These are phyloP conservation scores for Ceratocystis albifundus DNA, from an alignment of 2,329 filamentous ascomycete genomes.

Conservation along the genomic window DNA sequence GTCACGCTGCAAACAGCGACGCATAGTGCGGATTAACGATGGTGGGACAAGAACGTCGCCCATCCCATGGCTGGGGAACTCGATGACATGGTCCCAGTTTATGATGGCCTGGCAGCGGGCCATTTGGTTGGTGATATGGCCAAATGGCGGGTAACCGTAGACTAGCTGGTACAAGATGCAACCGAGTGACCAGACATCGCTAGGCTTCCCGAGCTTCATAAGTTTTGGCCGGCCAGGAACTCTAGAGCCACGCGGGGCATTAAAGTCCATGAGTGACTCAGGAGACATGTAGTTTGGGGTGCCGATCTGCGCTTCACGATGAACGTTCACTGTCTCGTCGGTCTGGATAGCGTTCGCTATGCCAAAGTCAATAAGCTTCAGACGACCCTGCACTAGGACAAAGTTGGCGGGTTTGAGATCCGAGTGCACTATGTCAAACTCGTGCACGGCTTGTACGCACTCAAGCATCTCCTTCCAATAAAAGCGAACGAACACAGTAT, in stretches of 20 bases:
- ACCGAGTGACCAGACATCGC: slow-evolving; percentile 89
- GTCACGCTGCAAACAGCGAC: slow-evolving; percentile 51
- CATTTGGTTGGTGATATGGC: slow-evolving; percentile 78
- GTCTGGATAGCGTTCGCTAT: slow-evolving; percentile 95
- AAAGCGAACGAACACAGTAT: slow-evolving; percentile 84
- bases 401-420: slow-evolving; percentile 97
- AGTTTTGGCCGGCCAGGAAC: slow-evolving; percentile 49
- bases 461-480: slow-evolving; percentile 99
- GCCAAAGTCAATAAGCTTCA: slow-evolving; percentile 97
- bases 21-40: slow-evolving; percentile 50
- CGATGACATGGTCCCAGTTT: slow-evolving; percentile 61
- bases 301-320: slow-evolving; percentile 87
- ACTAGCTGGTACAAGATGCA: slow-evolving; percentile 98
- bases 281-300: slow-evolving; percentile 99
- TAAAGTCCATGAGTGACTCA: slow-evolving; percentile 81
- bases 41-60: slow-evolving; percentile 51
- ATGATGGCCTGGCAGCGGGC: slow-evolving; percentile 78
- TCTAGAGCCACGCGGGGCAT: slow-evolving; percentile 45
- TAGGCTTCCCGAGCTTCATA: slow-evolving; percentile 92
- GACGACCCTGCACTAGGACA: slow-evolving; percentile 72
- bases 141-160: slow-evolving; percentile 92
- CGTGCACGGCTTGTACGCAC: slow-evolving; percentile 80
- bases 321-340: slow-evolving; percentile 93
- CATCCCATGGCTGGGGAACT: slow-evolving; percentile 58
- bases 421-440: slow-evolving; percentile 85